Evolutionary conservation across 495 filamentous ascomycete species (phyloP), one percentile per base, ranked within the genome.

Genomic region (Lophiotrema nucula): DNA sequence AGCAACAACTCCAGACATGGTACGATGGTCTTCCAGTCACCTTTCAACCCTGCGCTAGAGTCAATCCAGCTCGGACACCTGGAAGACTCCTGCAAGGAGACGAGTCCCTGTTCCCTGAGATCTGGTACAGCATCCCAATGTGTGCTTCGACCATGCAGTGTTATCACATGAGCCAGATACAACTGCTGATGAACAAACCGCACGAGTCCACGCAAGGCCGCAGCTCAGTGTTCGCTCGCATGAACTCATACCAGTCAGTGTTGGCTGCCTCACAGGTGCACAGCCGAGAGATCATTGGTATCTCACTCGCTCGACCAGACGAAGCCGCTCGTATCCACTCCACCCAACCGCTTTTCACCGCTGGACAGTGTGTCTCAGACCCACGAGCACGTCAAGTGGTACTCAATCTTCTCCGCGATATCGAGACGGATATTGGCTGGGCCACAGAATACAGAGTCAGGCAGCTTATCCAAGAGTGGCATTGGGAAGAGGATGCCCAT

Each of bases 81-180:
- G 28, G 39, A 27, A 25, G 33, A 21, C 43, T 72, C 31, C 38
- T 60, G 6, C 44, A 64, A 47, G 55, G 46, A 22, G 69, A 69
- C 28, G 73, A 74, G 18, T 47, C 62, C 23, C 69, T 76, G 0
- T 74, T 87, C 47, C 74, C 78, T 1, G 83, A 85, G 68, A 73
- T 82, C 18, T 87, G 83, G 83, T 79, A 80, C 62, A 82, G 79
- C 56, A 73, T 82, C 2, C 78, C 82, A 2, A 83, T 85, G 77
- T 85, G 81, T 70, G 79, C 78, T 0, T 82, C 81, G 3, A 79
- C 79, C 10, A 84, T 85, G 80, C 83, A 85, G 64, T 76, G 76
- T 56, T 87, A 83, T 62, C 82, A 87, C 61, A 83, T 87, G 78
- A 79, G 80, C 0, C 81, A 79, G 41, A 83, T 83, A 26, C 72